A percentile compares a stretch with the other conserved stretches of the same genome.
These are phyloP conservation scores for Torulaspora microellipsoides DNA, from an alignment of 805 yeast genomes.

Conservation along the genomic window DNA sequence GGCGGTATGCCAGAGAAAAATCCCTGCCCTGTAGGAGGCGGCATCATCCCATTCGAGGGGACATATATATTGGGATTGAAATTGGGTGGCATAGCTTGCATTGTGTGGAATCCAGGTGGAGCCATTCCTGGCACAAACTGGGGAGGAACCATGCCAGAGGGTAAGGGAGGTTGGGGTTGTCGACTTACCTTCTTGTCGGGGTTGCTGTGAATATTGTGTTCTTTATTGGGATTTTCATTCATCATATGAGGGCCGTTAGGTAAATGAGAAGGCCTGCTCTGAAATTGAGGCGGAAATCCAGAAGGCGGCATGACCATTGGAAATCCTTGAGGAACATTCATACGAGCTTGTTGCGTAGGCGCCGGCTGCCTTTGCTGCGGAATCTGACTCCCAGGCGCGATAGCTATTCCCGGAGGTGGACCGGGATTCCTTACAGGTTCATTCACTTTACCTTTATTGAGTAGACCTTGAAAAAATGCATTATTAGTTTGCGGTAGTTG, in stretches of 20 bases:
- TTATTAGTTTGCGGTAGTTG: slow-evolving; percentile 20
- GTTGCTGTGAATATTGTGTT: neutral
- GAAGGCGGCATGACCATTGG: slow-evolving; percentile 25
- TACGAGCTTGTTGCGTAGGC: slow-evolving; percentile 16
- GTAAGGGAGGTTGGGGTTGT: slow-evolving; percentile 11
- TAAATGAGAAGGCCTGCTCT: slow-evolving; percentile 11
- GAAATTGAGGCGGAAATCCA: slow-evolving; percentile 18
- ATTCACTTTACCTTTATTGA: slow-evolving; percentile 26
- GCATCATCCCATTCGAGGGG: slow-evolving; percentile 24
- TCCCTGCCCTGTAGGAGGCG: slow-evolving; percentile 17
- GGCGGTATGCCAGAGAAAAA: slow-evolving; percentile 24
- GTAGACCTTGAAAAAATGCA: slow-evolving; percentile 30
- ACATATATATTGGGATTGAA: slow-evolving; percentile 20
- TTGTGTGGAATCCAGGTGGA: slow-evolving; percentile 32
- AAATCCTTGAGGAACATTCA: slow-evolving; percentile 15
- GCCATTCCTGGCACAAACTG: slow-evolving; percentile 28
- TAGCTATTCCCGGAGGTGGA: slow-evolving; percentile 13
- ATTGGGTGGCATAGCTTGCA: slow-evolving; percentile 27
- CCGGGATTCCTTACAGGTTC: slow-evolving; percentile 5
- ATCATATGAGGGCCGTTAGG: slow-evolving; percentile 11
- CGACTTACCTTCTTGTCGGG: neutral
- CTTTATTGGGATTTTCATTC: slow-evolving; percentile 1
- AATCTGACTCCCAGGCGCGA: slow-evolving; percentile 11
- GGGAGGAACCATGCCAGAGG: slow-evolving; percentile 18
- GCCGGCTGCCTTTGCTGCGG: slow-evolving; percentile 8